Evolutionary conservation across 2,329 filamentous ascomycete genomes (phyloP).

Genomic region (Leptographium flavum): DNA sequence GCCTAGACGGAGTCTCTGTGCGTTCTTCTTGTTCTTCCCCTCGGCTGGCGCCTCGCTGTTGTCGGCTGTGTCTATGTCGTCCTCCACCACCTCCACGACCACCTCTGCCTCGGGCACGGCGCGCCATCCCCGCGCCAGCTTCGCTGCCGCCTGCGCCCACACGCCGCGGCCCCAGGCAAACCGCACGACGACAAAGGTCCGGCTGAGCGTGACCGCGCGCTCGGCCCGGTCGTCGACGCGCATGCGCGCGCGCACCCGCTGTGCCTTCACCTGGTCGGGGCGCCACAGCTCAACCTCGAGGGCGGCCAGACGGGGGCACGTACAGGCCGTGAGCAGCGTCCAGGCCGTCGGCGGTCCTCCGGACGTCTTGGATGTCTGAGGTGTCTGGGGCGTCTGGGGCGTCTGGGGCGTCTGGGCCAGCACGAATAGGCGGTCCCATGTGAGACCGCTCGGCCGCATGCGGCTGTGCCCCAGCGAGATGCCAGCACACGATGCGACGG

Average conservation of each 20-base stretch:
- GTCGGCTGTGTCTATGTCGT: not conserved
- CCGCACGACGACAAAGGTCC: slow-evolving; percentile 48
- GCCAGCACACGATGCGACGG: slow-evolving; percentile 67
- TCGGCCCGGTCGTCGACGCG: slow-evolving; percentile 7
- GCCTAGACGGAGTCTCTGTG: slow-evolving; percentile 44
- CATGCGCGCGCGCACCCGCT: slow-evolving; percentile 22
- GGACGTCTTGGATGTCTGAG: no score
- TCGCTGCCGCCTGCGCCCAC: slow-evolving; percentile 31
- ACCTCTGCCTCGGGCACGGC: slow-evolving; percentile 49
- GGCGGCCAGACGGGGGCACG: slow-evolving; percentile 56
- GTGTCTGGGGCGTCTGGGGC: no score
- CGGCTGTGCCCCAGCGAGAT: slow-evolving; percentile 55
- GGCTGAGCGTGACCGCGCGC: slow-evolving; percentile 28
- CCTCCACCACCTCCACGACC: slow-evolving; percentile 42
- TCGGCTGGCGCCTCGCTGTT: not conserved
- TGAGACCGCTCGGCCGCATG: slow-evolving; percentile 54
- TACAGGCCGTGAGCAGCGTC: slow-evolving; percentile 57
- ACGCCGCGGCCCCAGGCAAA: slow-evolving; percentile 44
- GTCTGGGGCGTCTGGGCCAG: slow-evolving; percentile 66
- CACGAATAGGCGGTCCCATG: slow-evolving; percentile 70
- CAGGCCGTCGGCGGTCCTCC: slow-evolving; percentile 35
- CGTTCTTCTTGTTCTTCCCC: not conserved
- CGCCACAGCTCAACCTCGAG: slow-evolving; percentile 56
- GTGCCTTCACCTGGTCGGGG: slow-evolving; percentile 44
- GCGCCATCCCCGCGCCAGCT: slow-evolving; percentile 32